A percentile compares a stretch with the other conserved stretches of the same genome.
Conservation (phyloP, 2,329 filamentous ascomycete genomes). For the Penicillium corylophilum region DNA sequence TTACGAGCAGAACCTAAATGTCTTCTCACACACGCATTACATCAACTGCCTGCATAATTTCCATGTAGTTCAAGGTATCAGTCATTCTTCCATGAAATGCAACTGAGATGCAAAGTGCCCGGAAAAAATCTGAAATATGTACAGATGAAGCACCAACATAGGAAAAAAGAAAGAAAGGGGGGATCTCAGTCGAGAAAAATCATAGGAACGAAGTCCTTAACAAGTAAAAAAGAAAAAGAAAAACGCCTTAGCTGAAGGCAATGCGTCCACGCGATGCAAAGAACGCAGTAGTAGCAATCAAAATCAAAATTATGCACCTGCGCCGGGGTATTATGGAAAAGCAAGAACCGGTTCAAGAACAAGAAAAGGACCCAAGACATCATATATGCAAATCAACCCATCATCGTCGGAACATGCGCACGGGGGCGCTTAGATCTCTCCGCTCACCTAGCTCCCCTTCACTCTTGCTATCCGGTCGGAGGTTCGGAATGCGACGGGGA, state of each 20-base stretch:
- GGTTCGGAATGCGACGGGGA: slow-evolving; percentile 34
- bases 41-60: background rate
- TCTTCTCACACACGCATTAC: background rate
- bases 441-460: slow-evolving; percentile 31
- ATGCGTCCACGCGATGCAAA: slow-evolving; percentile 14
- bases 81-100: background rate
- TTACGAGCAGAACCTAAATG: background rate
- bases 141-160: background rate
- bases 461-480: slow-evolving; percentile 30
- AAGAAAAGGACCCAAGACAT: slow-evolving; percentile 14
- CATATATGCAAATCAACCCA: slow-evolving; percentile 7
- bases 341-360: slow-evolving; percentile 15
- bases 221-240: slow-evolving; percentile 4
- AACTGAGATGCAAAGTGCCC: background rate
- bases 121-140: background rate
- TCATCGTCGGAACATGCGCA: slow-evolving; percentile 32
- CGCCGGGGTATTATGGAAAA: slow-evolving; percentile 31
- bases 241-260: slow-evolving; percentile 10
- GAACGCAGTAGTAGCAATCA: background rate
- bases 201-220: background rate
- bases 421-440: slow-evolving; percentile 40
- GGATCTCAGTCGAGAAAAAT: background rate
- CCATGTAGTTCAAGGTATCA: background rate
- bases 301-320: slow-evolving; percentile 17
- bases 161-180: background rate